These are phyloP conservation scores for Cercospora sp. DNA, from an alignment of 2,329 filamentous ascomycete species.

Conservation along the genomic window DNA sequence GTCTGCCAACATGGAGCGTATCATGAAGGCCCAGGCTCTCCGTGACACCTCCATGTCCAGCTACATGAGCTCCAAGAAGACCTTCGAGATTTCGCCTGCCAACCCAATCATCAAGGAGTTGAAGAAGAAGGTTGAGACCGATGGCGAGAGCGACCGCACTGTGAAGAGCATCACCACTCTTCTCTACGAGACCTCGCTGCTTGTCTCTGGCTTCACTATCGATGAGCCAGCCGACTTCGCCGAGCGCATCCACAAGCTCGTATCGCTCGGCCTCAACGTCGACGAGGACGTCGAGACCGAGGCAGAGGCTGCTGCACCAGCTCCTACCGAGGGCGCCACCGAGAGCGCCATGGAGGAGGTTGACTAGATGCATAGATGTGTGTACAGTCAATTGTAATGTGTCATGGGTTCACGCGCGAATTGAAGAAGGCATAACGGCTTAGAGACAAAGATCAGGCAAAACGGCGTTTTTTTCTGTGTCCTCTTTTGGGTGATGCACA, in stretches of 20 bases:
- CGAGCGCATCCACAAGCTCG: conserved; percentile 99
- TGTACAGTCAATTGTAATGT: conserved; percentile 23
- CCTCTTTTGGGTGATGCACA: conserved; percentile 14
- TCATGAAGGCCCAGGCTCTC: conserved; percentile 99
- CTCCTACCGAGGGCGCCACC: conserved; percentile 64
- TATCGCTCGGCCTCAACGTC: conserved; percentile 95
- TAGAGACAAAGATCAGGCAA: conserved; percentile 18
- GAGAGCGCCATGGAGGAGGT: conserved; percentile 99
- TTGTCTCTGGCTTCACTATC: conserved; percentile 99
- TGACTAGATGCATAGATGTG: conserved; percentile 64
- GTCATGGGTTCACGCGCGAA: conserved; percentile 22
- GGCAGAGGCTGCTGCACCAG: conserved; percentile 58
- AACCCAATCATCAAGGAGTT: conserved; percentile 97
- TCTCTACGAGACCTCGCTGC: conserved; percentile 96
- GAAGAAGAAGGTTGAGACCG: conserved; percentile 97
- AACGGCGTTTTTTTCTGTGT: conserved; percentile 17
- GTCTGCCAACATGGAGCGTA: conserved; percentile 99
- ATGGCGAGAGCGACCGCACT: conserved; percentile 97
- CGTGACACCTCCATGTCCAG: conserved; percentile 99
- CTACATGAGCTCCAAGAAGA: conserved; percentile 99
- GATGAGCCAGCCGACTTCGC: conserved; percentile 97
- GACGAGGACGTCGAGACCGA: conserved; percentile 83
- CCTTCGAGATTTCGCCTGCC: conserved; percentile 99
- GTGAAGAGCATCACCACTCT: conserved; percentile 99
- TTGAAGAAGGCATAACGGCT: conserved; percentile 23